A percentile compares a stretch with the other conserved stretches of the same genome.
These are phyloP conservation scores for Rhodotorula sp. DNA, from an alignment of 1,284 basidiomycete genomes.

Conservation along the genomic window DNA sequence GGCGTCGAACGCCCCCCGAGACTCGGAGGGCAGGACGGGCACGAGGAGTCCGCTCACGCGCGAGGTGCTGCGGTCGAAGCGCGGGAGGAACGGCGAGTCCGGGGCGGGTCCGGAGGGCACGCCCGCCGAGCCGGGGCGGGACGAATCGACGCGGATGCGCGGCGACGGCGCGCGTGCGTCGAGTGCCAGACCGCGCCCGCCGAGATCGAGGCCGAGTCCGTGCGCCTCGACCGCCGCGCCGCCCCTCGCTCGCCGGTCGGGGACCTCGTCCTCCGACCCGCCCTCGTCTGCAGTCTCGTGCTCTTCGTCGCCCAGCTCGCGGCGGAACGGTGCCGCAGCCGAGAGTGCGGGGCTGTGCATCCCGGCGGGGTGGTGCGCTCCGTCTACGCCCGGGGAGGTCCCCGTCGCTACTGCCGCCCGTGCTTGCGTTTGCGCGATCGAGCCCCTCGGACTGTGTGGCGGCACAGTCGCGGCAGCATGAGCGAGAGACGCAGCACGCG, in stretches of 20 bases:
- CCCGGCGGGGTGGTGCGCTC: neutral
- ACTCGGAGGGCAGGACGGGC: neutral
- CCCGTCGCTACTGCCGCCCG: neutral
- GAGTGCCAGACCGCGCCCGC: neutral
- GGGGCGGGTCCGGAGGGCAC: neutral
- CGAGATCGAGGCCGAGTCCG: conserved; percentile 21
- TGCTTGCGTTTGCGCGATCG: conserved; percentile 6
- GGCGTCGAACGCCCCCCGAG: neutral
- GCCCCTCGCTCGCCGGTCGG: neutral
- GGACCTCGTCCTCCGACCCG: conserved; percentile 1
- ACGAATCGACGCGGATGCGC: neutral
- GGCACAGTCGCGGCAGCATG: neutral
- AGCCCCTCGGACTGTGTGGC: conserved; percentile 3
- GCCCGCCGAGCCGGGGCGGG: neutral
- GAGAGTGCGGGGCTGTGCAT: conserved; percentile 62
- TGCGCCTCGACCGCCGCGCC: neutral
- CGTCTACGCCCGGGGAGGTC: neutral
- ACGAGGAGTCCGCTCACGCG: conserved; percentile 13
- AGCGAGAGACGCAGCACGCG: too few species aligned
- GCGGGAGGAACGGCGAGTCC: conserved; percentile 1
- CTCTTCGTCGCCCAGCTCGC: conserved; percentile 73
- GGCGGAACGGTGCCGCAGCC: conserved; percentile 72
- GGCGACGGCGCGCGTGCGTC: neutral
- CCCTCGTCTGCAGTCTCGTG: conserved; percentile 57
- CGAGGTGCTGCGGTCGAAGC: conserved; percentile 17